phyloP scores from a whole-genome alignment of 352 stramenopile genomes.

The Phytophthora citrophthora region DNA sequence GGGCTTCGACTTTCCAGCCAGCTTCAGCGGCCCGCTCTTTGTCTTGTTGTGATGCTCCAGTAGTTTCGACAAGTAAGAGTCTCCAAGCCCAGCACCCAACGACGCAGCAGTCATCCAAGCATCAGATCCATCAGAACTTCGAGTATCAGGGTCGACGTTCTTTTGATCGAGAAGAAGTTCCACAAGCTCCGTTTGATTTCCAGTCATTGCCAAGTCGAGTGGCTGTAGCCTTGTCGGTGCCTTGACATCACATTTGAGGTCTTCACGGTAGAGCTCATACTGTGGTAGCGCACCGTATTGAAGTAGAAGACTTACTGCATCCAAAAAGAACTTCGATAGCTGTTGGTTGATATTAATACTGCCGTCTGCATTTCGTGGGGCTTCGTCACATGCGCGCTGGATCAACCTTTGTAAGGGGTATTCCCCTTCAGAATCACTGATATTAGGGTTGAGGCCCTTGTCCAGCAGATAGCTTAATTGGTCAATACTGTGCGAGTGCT shows the following conservation, averaged over 20 bases:
- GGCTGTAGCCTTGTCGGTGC: conserved; percentile 41
- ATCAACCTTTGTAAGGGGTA: conserved; percentile 73
- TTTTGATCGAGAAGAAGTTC: conserved; percentile 55
- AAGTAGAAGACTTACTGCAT: conserved; percentile 60
- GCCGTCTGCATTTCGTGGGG: conserved; percentile 30
- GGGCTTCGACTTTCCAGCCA: conserved; percentile 28
- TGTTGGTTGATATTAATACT: conserved; percentile 10
- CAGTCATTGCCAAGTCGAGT: conserved; percentile 64
- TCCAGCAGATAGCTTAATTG: conserved; percentile 75
- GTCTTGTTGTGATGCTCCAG: conserved; percentile 51
- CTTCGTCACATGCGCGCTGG: conserved; percentile 27
- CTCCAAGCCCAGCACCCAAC: conserved; percentile 33
- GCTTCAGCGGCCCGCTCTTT: conserved; percentile 37
- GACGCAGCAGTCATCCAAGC: conserved; percentile 64
- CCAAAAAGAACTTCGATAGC: conserved; percentile 48
- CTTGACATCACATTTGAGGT: conserved; percentile 19
- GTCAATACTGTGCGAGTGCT: conserved; percentile 63
- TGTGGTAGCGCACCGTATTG: conserved; percentile 51
- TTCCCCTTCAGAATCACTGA: conserved; percentile 62
- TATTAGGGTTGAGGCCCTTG: conserved; percentile 77
- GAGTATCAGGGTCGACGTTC: conserved; percentile 40
- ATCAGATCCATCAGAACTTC: conserved; percentile 52
- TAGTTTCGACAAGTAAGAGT: conserved; percentile 58
- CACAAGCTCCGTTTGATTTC: conserved; percentile 52
- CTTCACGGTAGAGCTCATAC: conserved; percentile 46